A percentile compares a stretch with the other conserved stretches of the same genome.
These are phyloP conservation scores for Aspergillus fumigatus DNA, from an alignment of 2,329 filamentous ascomycete genomes.

Conservation along the genomic window DNA sequence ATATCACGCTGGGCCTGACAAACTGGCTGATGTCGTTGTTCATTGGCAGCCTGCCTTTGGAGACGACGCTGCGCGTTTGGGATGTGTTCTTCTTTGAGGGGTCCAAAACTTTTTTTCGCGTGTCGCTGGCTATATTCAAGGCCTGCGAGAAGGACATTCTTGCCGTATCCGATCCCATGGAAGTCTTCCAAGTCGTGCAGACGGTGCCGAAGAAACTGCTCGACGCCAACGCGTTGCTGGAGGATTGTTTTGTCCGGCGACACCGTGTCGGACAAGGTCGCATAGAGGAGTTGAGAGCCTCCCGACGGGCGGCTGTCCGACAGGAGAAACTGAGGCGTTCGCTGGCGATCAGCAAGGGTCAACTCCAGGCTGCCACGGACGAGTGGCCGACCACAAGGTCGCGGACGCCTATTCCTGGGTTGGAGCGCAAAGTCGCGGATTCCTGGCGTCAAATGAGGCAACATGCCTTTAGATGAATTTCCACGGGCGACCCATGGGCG, in stretches of 20 bases:
- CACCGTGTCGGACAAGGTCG: slow-evolving; percentile 77
- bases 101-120: slow-evolving; percentile 86
- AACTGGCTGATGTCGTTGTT: slow-evolving; percentile 99
- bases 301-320: slow-evolving; percentile 54
- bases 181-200: slow-evolving; percentile 93
- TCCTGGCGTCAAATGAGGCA: slow-evolving; percentile 33
- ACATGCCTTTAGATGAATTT: slow-evolving; percentile 29
- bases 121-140: slow-evolving; percentile 88
- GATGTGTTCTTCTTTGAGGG: slow-evolving; percentile 95
- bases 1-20: slow-evolving; percentile 87
- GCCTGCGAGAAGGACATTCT: slow-evolving; percentile 76
- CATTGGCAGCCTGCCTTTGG: slow-evolving; percentile 86
- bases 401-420: slow-evolving; percentile 23
- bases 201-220: slow-evolving; percentile 74
- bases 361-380: slow-evolving; percentile 29
- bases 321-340: slow-evolving; percentile 39
- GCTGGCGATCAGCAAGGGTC: slow-evolving; percentile 31
- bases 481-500: too few relatives aligned
- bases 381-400: slow-evolving; percentile 26
- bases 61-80: slow-evolving; percentile 89
- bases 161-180: slow-evolving; percentile 78
- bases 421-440: slow-evolving; percentile 31
- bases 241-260: slow-evolving; percentile 73
- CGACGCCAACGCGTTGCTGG: slow-evolving; percentile 76
- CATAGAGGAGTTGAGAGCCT: slow-evolving; percentile 70